A percentile compares a stretch with the other conserved stretches of the same genome.
Conservation (phyloP, 345 rosid genomes). For the Populus nigra region DNA sequence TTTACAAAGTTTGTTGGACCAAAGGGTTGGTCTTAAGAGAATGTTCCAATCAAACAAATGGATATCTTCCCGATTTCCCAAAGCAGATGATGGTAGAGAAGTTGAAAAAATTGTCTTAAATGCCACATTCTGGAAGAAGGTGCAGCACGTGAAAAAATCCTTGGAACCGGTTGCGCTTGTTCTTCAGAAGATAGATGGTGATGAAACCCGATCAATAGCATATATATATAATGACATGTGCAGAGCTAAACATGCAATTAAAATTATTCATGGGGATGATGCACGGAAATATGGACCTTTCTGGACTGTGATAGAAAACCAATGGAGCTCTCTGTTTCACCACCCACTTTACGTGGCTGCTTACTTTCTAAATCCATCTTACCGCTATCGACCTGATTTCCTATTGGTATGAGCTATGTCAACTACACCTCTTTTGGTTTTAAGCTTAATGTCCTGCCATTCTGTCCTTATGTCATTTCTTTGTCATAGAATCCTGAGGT, state of each 20-base stretch:
- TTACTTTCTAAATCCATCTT: conserved; percentile 85
- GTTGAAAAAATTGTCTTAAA: conserved; percentile 37
- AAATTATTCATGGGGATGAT: conserved; percentile 39
- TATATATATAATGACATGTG: conserved; percentile 37
- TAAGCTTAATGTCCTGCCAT: neutral
- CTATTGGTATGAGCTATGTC: conserved; percentile 47
- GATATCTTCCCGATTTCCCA: conserved; percentile 34
- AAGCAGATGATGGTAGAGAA: conserved; percentile 43
- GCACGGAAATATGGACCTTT: conserved; percentile 66
- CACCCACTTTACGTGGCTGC: conserved; percentile 92
- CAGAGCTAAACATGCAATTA: conserved; percentile 41
- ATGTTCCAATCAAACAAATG: conserved; percentile 43
- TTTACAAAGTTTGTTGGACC: conserved; percentile 37
- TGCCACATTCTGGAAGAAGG: conserved; percentile 47
- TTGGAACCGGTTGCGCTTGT: conserved; percentile 37
- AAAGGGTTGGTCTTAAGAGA: conserved; percentile 36
- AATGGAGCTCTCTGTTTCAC: conserved; percentile 66
- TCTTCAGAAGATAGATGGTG: conserved; percentile 34
- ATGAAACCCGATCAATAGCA: conserved; percentile 37
- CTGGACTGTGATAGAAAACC: conserved; percentile 71
- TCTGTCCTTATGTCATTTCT: conserved; percentile 4
- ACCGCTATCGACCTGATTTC: conserved; percentile 71
- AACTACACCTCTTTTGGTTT: neutral
- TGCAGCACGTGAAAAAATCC: conserved; percentile 31
- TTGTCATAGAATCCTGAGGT: conserved; percentile 65